Evolutionary conservation across 2,329 filamentous ascomycete genomes (phyloP).

Genomic region (Mariannaea elegans): DNA sequence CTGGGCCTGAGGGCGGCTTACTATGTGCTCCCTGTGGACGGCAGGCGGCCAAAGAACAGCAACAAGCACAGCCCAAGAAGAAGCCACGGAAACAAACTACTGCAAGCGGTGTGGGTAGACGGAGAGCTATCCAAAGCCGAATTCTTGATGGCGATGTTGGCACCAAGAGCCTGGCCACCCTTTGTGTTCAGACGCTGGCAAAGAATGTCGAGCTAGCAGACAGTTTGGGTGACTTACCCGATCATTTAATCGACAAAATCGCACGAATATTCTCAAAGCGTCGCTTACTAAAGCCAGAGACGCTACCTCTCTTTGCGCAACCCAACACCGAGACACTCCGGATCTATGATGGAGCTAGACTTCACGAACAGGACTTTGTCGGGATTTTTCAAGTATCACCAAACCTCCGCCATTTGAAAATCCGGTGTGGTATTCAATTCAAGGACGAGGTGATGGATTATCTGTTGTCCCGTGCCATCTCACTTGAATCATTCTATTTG

Average conservation of each 20-base stretch:
- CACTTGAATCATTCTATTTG: slow-evolving; percentile 78
- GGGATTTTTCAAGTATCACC: slow-evolving; percentile 82
- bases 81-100: slow-evolving; percentile 58
- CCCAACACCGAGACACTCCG: slow-evolving; percentile 59
- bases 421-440: slow-evolving; percentile 90
- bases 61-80: slow-evolving; percentile 49
- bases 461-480: slow-evolving; percentile 74
- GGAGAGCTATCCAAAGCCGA: slow-evolving; percentile 83
- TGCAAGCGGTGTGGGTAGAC: slow-evolving; percentile 64
- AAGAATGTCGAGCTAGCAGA: slow-evolving; percentile 71
- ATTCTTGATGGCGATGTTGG: slow-evolving; percentile 81
- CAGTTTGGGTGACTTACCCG: slow-evolving; percentile 67
- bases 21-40: slow-evolving; percentile 85
- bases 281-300: slow-evolving; percentile 62
- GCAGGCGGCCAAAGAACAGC: slow-evolving; percentile 71
- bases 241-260: slow-evolving; percentile 65
- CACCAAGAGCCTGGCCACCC: slow-evolving; percentile 72
- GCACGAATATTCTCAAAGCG: slow-evolving; percentile 68
- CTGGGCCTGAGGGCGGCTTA: slow-evolving; percentile 84
- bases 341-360: slow-evolving; percentile 68
- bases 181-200: slow-evolving; percentile 70
- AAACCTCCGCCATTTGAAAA: slow-evolving; percentile 73
- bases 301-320: slow-evolving; percentile 66
- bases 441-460: slow-evolving; percentile 87
- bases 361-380: slow-evolving; percentile 79